Conservation (phyloP, 352 stramenopile species). For the Achlya hypogyna region DNA sequence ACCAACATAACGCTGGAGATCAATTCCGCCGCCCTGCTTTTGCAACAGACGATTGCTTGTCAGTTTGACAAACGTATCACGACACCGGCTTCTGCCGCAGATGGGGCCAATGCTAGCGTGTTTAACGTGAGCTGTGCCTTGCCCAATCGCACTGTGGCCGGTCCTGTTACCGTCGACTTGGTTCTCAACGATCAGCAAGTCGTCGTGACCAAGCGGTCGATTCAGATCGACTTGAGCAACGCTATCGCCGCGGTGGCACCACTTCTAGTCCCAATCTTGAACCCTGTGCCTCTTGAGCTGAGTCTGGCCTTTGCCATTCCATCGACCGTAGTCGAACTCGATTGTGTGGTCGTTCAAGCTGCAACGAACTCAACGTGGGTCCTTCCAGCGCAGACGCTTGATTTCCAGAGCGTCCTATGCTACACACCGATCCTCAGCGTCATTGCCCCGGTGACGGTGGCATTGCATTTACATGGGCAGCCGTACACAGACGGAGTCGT, state of each 20-base stretch:
- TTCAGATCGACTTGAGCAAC: neutral
- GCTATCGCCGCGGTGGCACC: neutral
- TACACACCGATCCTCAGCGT: neutral
- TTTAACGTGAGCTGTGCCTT: neutral
- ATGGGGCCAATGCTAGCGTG: no score
- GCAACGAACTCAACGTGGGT: neutral
- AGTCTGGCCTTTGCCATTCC: neutral
- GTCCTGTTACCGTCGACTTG: neutral
- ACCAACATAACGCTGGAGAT: neutral
- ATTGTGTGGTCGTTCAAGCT: neutral
- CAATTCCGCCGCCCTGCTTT: no score
- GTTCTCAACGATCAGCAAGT: neutral
- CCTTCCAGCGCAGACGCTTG: neutral
- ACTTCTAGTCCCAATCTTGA: neutral
- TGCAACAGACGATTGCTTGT: no score
- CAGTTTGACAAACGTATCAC: no score
- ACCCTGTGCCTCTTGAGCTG: neutral
- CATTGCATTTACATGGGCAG: conserved; percentile 20
- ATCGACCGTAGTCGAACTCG: neutral
- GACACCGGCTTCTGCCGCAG: no score
- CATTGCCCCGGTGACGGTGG: neutral
- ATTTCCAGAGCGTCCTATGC: neutral
- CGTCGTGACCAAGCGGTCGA: neutral
- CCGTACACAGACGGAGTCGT: conserved; percentile 16
- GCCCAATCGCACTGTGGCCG: neutral